Conservation (phyloP, 1,284 basidiomycete species). For the Apiotrichum mycotoxinovorans region DNA sequence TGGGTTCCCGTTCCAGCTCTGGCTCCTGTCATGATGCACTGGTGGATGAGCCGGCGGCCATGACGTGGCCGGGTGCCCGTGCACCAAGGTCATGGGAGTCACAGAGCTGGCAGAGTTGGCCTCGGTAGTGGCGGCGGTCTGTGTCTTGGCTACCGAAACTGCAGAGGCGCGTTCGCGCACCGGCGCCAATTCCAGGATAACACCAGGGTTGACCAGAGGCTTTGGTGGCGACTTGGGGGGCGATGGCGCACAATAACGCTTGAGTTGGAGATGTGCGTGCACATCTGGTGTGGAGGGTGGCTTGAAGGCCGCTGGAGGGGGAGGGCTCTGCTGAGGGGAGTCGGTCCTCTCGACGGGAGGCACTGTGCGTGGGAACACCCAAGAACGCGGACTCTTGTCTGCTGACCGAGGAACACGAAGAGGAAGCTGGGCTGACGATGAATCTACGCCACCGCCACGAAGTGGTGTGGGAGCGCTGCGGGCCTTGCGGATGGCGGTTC, state of each 20-base stretch:
- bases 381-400: constrained; percentile 24
- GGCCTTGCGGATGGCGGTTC: constrained; percentile 21
- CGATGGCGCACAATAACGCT: constrained; percentile 47
- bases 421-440: neutral
- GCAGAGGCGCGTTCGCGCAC: constrained; percentile 4
- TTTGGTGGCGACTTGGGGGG: constrained; percentile 46
- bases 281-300: constrained; percentile 43
- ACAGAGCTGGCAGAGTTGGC: too few species aligned
- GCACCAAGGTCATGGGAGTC: constrained; percentile 31
- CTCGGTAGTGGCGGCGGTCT: neutral
- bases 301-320: constrained; percentile 36
- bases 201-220: neutral
- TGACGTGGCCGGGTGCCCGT: constrained; percentile 39
- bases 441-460: neutral
- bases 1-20: constrained; percentile 39
- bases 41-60: constrained; percentile 19
- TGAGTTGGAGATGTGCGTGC: constrained; percentile 40
- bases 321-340: constrained; percentile 10
- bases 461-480: neutral
- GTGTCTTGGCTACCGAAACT: neutral
- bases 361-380: constrained; percentile 36
- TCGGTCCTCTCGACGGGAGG: neutral
- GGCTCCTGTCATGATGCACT: too few species aligned
- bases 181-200: constrained; percentile 11
- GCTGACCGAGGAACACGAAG: neutral